phyloP scores from a whole-genome alignment of 495 filamentous ascomycete species.

The Aspergillus diversus region DNA sequence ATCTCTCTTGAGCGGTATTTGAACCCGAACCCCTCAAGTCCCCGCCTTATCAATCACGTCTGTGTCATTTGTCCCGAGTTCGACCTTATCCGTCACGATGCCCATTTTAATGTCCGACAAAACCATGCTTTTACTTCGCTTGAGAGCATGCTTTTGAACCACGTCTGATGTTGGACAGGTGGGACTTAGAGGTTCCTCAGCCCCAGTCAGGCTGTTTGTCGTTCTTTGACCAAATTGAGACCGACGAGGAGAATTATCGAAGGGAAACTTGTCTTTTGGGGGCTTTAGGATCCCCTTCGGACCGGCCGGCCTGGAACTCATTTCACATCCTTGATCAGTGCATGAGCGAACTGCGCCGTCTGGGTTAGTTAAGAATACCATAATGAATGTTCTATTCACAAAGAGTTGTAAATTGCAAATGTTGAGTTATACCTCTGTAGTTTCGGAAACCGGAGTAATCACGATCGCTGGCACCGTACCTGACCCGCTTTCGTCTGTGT shows the following conservation, averaged over 20 bases:
- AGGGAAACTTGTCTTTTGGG: conserved; percentile 15
- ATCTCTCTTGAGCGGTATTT: no score
- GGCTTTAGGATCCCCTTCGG: conserved; percentile 20
- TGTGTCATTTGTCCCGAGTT: conserved; percentile 8
- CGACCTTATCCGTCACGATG: conserved; percentile 9
- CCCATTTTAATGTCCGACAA: not conserved
- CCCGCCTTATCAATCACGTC: not conserved
- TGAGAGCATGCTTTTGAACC: conserved; percentile 18
- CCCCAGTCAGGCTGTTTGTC: conserved; percentile 8
- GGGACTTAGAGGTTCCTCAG: not conserved
- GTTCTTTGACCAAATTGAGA: conserved; percentile 8
- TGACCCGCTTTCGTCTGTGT: conserved; percentile 2
- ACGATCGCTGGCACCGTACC: conserved; percentile 19
- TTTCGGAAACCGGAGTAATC: conserved; percentile 19
- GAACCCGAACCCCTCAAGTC: no score
- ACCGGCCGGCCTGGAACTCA: conserved; percentile 3
- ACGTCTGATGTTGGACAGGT: conserved; percentile 8
- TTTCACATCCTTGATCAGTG: conserved; percentile 8
- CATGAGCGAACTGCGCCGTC: conserved; percentile 13
- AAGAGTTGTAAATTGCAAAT: not conserved
- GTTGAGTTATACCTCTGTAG: conserved; percentile 12
- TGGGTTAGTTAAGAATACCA: conserved; percentile 2
- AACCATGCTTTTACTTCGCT: not conserved
- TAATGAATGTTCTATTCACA: not conserved
- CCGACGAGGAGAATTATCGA: conserved; percentile 1